A percentile compares a stretch with the other conserved stretches of the same genome.
phyloP scores from a whole-genome alignment of 495 filamentous ascomycete genomes.

The Podospora appendiculata region DNA sequence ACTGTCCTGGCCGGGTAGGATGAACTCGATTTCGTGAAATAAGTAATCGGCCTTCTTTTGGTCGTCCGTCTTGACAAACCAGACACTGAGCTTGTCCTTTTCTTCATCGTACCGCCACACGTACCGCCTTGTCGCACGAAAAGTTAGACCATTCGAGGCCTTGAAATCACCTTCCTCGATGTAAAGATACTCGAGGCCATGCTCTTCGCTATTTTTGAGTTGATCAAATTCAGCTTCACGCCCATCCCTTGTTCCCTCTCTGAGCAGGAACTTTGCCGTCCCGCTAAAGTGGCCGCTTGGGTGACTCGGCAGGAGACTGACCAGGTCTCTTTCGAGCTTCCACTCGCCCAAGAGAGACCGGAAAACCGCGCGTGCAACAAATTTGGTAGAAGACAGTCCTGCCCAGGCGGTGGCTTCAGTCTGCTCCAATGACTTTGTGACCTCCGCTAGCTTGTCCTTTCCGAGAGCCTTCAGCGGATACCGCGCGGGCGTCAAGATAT shows the following conservation, averaged over 20 bases:
- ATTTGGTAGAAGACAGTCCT: conserved; percentile 30
- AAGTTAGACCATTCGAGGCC: conserved; percentile 36
- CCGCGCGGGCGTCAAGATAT: conserved; percentile 37
- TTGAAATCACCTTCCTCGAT: conserved; percentile 54
- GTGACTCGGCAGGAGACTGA: conserved; percentile 36
- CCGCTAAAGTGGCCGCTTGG: conserved; percentile 57
- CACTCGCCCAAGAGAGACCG: conserved; percentile 68
- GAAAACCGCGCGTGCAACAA: conserved; percentile 58
- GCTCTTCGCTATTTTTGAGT: conserved; percentile 20
- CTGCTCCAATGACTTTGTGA: conserved; percentile 20
- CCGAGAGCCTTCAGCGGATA: conserved; percentile 20
- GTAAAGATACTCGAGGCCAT: conserved; percentile 58
- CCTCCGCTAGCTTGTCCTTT: conserved; percentile 13
- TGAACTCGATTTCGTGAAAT: conserved; percentile 52
- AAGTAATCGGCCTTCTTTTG: conserved; percentile 52
- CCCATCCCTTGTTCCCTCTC: conserved; percentile 40
- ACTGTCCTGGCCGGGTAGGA: conserved; percentile 8
- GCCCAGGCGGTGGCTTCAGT: conserved; percentile 25
- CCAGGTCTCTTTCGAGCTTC: conserved; percentile 46
- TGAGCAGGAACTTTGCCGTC: conserved; percentile 54
- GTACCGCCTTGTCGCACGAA: conserved; percentile 44
- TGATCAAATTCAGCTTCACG: conserved; percentile 28
- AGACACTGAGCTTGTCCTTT: conserved; percentile 51
- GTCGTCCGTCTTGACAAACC: conserved; percentile 57
- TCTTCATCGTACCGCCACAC: conserved; percentile 51